A percentile compares a stretch with the other conserved stretches of the same genome.
Conservation (phyloP, 2,329 filamentous ascomycete species). For the Aspergillus sp. region DNA sequence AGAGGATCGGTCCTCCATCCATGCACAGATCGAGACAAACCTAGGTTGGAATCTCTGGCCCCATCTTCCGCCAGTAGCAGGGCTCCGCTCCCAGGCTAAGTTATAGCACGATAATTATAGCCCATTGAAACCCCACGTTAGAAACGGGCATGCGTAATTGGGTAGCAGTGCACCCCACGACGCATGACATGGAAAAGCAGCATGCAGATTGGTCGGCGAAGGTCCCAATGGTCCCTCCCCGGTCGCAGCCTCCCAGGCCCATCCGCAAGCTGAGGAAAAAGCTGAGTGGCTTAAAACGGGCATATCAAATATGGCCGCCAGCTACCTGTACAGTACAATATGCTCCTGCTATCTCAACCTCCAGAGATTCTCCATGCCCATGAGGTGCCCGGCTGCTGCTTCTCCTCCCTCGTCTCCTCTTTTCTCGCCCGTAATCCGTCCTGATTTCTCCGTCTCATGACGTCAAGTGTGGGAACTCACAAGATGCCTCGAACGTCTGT, state of each 20-base stretch:
- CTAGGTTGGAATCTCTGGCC: not conserved
- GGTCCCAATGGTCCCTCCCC: not conserved
- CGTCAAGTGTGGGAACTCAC: conserved; percentile 11
- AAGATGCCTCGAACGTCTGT: conserved; percentile 4
- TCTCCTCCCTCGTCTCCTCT: not conserved
- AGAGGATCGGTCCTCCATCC: not conserved
- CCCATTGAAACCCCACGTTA: conserved; percentile 10
- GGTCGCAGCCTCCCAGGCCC: conserved; percentile 10
- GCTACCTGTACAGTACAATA: not conserved
- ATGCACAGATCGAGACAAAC: not conserved
- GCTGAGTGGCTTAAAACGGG: conserved; percentile 2
- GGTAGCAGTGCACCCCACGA: conserved; percentile 2
- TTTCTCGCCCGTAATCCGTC: not conserved
- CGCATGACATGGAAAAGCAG: conserved; percentile 9
- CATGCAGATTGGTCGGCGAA: not conserved
- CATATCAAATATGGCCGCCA: conserved; percentile 3
- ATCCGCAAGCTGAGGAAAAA: not conserved
- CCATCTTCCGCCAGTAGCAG: not conserved
- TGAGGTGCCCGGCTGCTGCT: not conserved
- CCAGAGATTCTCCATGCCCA: not conserved
- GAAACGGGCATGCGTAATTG: conserved; percentile 3
- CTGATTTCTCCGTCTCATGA: conserved; percentile 5
- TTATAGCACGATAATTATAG: conserved; percentile 8
- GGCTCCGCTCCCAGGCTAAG: not conserved
- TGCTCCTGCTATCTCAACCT: not conserved